Base-by-base conservation (phyloP, 495 filamentous ascomycete species). In the Cetradonia linearis region DNA sequence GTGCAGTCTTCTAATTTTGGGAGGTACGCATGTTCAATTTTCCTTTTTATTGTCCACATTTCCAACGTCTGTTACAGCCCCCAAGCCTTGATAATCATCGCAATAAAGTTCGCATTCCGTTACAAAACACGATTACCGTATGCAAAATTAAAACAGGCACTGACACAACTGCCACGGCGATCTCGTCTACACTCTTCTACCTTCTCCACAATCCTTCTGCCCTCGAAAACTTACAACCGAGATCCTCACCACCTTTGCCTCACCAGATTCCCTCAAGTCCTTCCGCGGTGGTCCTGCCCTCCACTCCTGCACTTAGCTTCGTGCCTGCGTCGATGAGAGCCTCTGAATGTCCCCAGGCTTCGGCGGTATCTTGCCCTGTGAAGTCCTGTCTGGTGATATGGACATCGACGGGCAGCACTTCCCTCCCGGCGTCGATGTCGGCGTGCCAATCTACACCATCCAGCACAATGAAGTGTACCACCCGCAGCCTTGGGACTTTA, bases 281-380 rank as follows among this genome's bases (percentile, higher is more conserved):
- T 81, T 86, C 61, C 64, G 68, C 54, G 72, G 73, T 9, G 69
- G 72, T 1, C 67, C 76, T 25, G 72, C 71, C 42, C 76, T 81
- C 3, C 77, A 58, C 16, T 59, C 56, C 11, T 79, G 74, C 63
- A 28, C 62, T 9, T 77, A 76, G 33, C 74, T 89, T 2, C 75
- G 76, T 55, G 78, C 81, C 0, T 79, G 84, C 70, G 82, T 89
- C 66, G 85, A 89, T 68, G 87, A 91, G 63, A 75, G 83, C 7
- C 79, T 91, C 76, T 83, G 87, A 44, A 71, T 91, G 58, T 80
- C 80, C 0, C 87, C 87, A 16, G 77, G 85, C 0, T 84, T 88
- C 5, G 73, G 76, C 34, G 80, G 79, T 13, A 70, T 80, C 3
- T 69, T 87, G 0, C 82, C 84, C 1, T 81, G 86, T 38, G 74